Conservation (phyloP, 2,329 filamentous ascomycete genomes). For the Fusarium sp. region DNA sequence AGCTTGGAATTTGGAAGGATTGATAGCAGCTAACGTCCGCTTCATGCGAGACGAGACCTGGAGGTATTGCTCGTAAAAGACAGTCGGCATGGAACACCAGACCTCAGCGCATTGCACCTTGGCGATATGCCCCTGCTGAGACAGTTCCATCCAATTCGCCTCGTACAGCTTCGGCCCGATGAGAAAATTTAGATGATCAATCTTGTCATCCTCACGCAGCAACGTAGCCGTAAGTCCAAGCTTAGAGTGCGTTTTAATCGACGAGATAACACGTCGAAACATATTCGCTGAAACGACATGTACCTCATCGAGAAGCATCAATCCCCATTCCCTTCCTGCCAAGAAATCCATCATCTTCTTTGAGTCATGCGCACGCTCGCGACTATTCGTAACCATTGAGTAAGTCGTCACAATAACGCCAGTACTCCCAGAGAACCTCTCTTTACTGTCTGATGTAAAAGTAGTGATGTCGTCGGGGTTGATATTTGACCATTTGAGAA, state of each 20-base stretch:
- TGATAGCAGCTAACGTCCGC: constrained; percentile 85
- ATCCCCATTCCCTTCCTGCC: constrained; percentile 87
- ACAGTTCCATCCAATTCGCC: constrained; percentile 99
- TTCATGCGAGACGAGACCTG: constrained; percentile 64
- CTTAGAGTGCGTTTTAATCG: constrained; percentile 94
- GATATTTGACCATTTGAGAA: constrained; percentile 97
- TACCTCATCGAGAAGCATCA: constrained; percentile 97
- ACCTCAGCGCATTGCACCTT: constrained; percentile 98
- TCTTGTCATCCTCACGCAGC: constrained; percentile 97
- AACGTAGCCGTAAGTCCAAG: constrained; percentile 93
- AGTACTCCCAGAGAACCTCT: constrained; percentile 78
- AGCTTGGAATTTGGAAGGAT: constrained; percentile 94
- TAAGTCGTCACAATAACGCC: constrained; percentile 98
- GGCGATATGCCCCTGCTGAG: constrained; percentile 95
- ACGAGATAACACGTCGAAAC: constrained; percentile 90
- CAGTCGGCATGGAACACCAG: constrained; percentile 98
- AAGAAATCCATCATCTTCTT: constrained; percentile 98
- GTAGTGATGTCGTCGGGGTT: constrained; percentile 91
- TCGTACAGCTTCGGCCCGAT: constrained; percentile 98
- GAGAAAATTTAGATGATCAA: constrained; percentile 94
- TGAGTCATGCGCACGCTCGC: constrained; percentile 87
- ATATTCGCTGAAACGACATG: constrained; percentile 98
- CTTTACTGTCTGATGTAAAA: constrained; percentile 93
- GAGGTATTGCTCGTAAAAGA: constrained; percentile 98
- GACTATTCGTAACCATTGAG: constrained; percentile 92